These are phyloP conservation scores for Eimeria praecox DNA, from an alignment of 169 alveolate genomes.

Conservation along the genomic window DNA sequence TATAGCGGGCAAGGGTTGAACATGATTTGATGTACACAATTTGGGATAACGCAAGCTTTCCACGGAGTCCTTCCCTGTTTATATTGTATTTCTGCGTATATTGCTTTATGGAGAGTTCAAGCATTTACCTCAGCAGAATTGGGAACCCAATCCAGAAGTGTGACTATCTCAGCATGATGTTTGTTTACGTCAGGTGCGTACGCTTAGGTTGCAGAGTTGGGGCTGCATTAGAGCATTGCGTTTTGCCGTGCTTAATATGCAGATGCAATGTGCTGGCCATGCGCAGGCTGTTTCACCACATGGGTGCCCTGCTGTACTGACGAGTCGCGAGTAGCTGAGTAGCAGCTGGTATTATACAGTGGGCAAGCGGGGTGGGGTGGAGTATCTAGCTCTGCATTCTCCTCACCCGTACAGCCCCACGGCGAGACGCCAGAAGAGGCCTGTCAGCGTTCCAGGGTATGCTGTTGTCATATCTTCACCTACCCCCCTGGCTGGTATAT, in stretches of 20 bases:
- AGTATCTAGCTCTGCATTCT: not conserved
- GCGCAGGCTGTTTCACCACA: not conserved
- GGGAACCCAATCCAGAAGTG: not conserved
- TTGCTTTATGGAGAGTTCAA: not conserved
- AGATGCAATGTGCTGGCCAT: not conserved
- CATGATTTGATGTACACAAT: too few relatives aligned
- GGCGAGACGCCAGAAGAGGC: not conserved
- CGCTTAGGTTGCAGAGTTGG: not conserved
- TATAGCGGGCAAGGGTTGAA: not conserved
- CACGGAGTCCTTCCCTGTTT: not conserved
- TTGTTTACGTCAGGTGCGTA: not conserved
- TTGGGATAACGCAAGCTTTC: not conserved
- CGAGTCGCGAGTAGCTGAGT: not conserved
- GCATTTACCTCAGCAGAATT: not conserved
- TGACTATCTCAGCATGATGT: not conserved
- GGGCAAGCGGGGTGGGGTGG: not conserved
- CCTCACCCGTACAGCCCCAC: not conserved
- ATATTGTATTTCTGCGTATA: not conserved
- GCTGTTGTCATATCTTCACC: not conserved
- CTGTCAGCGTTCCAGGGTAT: not conserved
- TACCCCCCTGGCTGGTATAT: not conserved
- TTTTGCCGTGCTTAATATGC: not conserved
- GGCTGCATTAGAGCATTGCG: not conserved
- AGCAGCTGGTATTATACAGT: too few relatives aligned
- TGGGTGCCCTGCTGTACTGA: not conserved